Conservation (phyloP, 1,284 basidiomycete genomes). For the Papiliotrema nemorosa region DNA sequence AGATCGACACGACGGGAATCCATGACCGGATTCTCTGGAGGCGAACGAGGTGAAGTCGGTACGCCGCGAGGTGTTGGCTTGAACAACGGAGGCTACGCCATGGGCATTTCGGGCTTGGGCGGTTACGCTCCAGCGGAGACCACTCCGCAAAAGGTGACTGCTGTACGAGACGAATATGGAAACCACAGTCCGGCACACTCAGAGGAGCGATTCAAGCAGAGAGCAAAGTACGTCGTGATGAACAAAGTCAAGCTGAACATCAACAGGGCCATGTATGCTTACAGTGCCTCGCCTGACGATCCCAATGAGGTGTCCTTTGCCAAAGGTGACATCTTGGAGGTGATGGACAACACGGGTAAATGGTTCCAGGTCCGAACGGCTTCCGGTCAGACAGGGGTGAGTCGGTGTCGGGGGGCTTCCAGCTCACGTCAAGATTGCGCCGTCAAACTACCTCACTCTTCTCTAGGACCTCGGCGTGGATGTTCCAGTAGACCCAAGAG, state of each 20-base stretch:
- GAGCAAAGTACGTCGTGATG: slow-evolving; percentile 17
- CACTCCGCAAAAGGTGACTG: slow-evolving; percentile 24
- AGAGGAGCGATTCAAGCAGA: slow-evolving; percentile 4
- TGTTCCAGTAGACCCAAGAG: no score
- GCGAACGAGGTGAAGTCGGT: slow-evolving; percentile 16
- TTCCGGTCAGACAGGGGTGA: slow-evolving; percentile 71
- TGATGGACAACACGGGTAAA: slow-evolving; percentile 87
- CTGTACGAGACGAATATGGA: slow-evolving; percentile 10
- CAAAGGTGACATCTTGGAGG: slow-evolving; percentile 91
- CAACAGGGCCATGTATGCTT: slow-evolving; percentile 53
- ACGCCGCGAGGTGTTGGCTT: slow-evolving; percentile 7
- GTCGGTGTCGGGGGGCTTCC: slow-evolving; percentile 14
- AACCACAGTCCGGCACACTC: slow-evolving; percentile 1
- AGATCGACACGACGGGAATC: slow-evolving; percentile 16
- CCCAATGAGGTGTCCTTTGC: slow-evolving; percentile 92
- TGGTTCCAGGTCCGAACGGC: slow-evolving; percentile 92
- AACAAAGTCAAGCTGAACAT: not conserved
- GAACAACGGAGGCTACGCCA: slow-evolving; percentile 15
- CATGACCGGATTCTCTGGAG: slow-evolving; percentile 13
- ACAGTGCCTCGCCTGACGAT: slow-evolving; percentile 88
- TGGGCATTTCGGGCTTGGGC: slow-evolving; percentile 17
- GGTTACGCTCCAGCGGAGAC: slow-evolving; percentile 32
- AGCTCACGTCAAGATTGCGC: slow-evolving; percentile 36
- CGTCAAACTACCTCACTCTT: slow-evolving; percentile 44
- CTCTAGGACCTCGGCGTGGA: slow-evolving; percentile 10